Evolutionary conservation across 345 rosid genomes (phyloP).

Genomic region (Corymbia maculata): DNA sequence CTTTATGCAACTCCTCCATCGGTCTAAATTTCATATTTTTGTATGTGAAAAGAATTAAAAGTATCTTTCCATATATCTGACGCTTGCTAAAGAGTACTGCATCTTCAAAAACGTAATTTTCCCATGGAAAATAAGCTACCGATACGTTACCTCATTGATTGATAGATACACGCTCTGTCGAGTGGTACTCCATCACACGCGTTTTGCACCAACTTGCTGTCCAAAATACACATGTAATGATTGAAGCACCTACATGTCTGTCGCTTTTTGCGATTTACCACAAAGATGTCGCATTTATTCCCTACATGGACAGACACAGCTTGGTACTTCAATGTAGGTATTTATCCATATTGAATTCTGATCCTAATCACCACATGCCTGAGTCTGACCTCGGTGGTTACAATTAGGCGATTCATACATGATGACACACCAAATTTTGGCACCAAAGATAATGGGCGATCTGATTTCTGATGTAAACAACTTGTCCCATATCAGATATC

Average conservation of each 20-base stretch:
- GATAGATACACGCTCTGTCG: background rate
- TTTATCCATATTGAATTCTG: background rate
- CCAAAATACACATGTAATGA: background rate
- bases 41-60: background rate
- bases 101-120: background rate
- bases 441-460: background rate
- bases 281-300: background rate
- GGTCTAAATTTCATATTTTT: background rate
- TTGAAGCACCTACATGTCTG: background rate
- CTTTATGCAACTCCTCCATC: background rate
- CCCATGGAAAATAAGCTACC: background rate
- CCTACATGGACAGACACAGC: background rate
- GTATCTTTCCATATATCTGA: background rate
- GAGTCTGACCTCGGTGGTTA: background rate
- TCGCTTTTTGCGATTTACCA: background rate
- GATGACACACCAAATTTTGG: background rate
- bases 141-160: background rate
- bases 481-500: background rate
- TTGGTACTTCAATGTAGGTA: background rate
- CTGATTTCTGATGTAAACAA: background rate
- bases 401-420: background rate
- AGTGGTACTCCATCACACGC: background rate
- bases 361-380: background rate
- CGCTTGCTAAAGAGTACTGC: background rate
- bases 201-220: background rate